Base-by-base conservation (phyloP, 2,329 filamentous ascomycete genomes). In the Waltergamsia citrina region DNA sequence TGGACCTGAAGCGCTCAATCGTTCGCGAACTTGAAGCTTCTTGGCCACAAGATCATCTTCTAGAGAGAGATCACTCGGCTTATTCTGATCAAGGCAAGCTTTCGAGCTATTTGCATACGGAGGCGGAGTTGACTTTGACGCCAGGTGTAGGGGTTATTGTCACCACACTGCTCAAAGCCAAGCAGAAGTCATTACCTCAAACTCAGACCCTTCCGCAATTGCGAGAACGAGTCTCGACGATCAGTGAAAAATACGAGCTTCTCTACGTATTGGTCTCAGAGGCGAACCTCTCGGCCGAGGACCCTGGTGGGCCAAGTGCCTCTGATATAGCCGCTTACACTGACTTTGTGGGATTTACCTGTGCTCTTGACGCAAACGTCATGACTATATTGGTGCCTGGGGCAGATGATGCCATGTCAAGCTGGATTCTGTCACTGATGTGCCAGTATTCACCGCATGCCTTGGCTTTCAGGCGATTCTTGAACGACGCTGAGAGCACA, bases 101-200 rank as follows among this genome's bases (percentile, higher is more conserved):
- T n/a, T n/a, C n/a, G n/a, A n/a, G n/a, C n/a, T n/a, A n/a, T n/a
- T n/a, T n/a, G n/a, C n/a, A n/a, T n/a, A n/a, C n/a, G n/a, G 81
- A 86, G 51, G 80, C 84, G 3, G 87, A 94, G 45, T 55, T 94
- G 4, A 71, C 81, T 1, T 46, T 88, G 5, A 84, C 84, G 0
- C 76, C 84, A 0, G 65, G 63, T 0, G 75, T 71, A 0, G 86
- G 83, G 0, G 59, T 94, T 3, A 53, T 94, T 1, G 49, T 83
- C 15, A 84, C 84, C 1, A 83, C 74, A 0, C 59, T 88, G 5
- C 74, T 88, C 40, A 76, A 80, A 42, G 66, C 82, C 18, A 81
- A 78, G 28, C 88, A 94, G 47, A 73, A 68, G 31, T 65, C 80
- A 3, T 62, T 87, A 0, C 84, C 85, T 0, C 53, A 55, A 2